Evolutionary conservation across 371 early-diverging fungal species (phyloP).

Genomic region (Enterospora canceri): DNA sequence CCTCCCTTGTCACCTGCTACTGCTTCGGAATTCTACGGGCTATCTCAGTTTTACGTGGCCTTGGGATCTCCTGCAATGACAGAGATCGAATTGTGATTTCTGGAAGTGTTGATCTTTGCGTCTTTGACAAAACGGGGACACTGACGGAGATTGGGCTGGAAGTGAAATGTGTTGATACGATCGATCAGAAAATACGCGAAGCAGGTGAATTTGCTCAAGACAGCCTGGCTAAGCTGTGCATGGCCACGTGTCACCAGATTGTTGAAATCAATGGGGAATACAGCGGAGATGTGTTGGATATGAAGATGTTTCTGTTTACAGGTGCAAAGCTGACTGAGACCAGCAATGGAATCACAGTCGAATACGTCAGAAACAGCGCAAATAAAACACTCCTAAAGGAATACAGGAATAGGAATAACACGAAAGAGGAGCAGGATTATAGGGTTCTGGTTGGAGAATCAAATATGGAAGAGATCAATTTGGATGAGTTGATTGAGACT

Average conservation of each 20-base stretch:
- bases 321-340: conserved; percentile 21
- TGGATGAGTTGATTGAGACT: conserved; percentile 88
- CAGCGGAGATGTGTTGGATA: conserved; percentile 89
- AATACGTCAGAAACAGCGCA: background rate
- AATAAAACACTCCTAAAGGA: background rate
- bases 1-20: background rate
- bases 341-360: background rate
- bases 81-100: conserved; percentile 84
- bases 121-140: conserved; percentile 99
- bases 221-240: conserved; percentile 56
- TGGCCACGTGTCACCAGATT: conserved; percentile 86
- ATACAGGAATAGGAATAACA: background rate
- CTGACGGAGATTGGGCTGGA: conserved; percentile 92
- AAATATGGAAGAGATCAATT: conserved; percentile 26
- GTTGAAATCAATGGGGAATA: conserved; percentile 72
- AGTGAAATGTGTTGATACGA: conserved; percentile 68
- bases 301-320: conserved; percentile 92
- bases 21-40: background rate
- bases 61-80: conserved; percentile 73
- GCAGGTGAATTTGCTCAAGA: conserved; percentile 3
- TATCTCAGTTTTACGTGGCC: background rate
- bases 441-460: background rate
- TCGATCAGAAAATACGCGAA: background rate
- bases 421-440: background rate
- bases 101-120: conserved; percentile 80